These are phyloP conservation scores for Colletotrichum sp. DNA, from an alignment of 2,329 filamentous ascomycete genomes.

Conservation along the genomic window DNA sequence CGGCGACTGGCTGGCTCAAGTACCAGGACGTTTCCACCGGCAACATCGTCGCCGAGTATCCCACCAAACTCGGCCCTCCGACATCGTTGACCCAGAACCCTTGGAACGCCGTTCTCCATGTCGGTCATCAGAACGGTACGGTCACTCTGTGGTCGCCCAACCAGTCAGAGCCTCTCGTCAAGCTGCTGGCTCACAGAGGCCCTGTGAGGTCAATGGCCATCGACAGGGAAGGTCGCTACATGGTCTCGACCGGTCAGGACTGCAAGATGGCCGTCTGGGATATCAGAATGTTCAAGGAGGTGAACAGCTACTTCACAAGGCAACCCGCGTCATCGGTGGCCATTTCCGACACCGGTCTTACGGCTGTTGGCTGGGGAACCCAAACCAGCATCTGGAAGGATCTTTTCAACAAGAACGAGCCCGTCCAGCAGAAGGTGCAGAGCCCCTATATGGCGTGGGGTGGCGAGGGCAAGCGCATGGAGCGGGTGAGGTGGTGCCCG, in stretches of 20 bases:
- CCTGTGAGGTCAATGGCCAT: conserved; percentile 86
- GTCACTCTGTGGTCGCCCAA: conserved; percentile 98
- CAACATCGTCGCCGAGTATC: conserved; percentile 82
- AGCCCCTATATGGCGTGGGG: conserved; percentile 95
- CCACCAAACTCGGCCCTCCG: conserved; percentile 84
- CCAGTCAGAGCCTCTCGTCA: conserved; percentile 83
- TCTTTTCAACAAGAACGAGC: conserved; percentile 76
- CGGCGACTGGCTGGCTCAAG: conserved; percentile 83
- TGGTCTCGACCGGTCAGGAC: conserved; percentile 93
- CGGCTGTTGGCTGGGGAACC: conserved; percentile 91
- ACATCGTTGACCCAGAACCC: conserved; percentile 88
- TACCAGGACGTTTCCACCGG: conserved; percentile 97
- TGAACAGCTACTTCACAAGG: conserved; percentile 86
- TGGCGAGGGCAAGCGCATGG: conserved; percentile 80
- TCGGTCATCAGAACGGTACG: conserved; percentile 93
- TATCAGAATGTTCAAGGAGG: conserved; percentile 89
- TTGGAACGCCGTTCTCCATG: conserved; percentile 88
- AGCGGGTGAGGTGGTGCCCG: conserved; percentile 89
- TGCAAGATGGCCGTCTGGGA: conserved; percentile 95
- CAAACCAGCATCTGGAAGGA: conserved; percentile 90
- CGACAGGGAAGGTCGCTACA: conserved; percentile 90
- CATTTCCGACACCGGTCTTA: conserved; percentile 88
- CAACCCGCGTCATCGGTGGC: conserved; percentile 83
- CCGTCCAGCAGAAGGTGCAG: conserved; percentile 79
- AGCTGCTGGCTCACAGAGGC: conserved; percentile 86